These are phyloP conservation scores for Chlorella vulgaris DNA, from an alignment of 139 green algal genomes.

Conservation along the genomic window DNA sequence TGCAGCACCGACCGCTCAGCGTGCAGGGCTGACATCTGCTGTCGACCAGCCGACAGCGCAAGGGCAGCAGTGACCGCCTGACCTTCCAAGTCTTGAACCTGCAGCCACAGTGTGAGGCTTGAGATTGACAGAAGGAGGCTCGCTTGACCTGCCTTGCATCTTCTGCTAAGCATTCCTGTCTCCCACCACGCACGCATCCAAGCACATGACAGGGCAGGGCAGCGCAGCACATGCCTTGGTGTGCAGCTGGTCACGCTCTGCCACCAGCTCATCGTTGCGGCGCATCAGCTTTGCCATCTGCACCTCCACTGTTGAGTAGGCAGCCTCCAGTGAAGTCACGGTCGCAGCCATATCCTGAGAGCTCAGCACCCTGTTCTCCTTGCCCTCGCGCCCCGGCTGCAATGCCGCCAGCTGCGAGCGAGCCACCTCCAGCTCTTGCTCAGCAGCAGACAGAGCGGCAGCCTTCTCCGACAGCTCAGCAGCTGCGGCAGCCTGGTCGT, in stretches of 20 bases:
- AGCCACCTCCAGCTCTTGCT: conserved; percentile 3
- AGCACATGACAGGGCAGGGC: too few species aligned
- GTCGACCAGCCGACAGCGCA: background rate
- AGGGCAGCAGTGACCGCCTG: background rate
- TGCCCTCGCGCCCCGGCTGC: background rate
- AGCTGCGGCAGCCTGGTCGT: background rate
- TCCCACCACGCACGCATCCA: too few species aligned
- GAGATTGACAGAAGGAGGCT: background rate
- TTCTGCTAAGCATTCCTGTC: too few species aligned
- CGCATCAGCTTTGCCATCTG: background rate
- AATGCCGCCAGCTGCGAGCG: conserved; percentile 6
- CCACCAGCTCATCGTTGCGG: background rate
- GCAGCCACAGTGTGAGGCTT: too few species aligned
- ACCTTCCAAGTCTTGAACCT: background rate
- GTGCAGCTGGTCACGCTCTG: conserved; percentile 2
- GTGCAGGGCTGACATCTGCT: background rate
- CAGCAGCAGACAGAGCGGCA: background rate
- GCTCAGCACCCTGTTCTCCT: background rate
- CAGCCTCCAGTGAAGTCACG: conserved; percentile 2
- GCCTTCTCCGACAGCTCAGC: background rate
- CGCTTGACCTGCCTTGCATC: too few species aligned
- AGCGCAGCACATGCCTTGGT: conserved; percentile 3
- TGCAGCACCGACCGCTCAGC: background rate
- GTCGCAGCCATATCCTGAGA: background rate
- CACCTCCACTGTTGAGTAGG: background rate